Conservation (phyloP, 2,329 filamentous ascomycete species). For the Ophiocordyceps camponoti-rufipedis region DNA sequence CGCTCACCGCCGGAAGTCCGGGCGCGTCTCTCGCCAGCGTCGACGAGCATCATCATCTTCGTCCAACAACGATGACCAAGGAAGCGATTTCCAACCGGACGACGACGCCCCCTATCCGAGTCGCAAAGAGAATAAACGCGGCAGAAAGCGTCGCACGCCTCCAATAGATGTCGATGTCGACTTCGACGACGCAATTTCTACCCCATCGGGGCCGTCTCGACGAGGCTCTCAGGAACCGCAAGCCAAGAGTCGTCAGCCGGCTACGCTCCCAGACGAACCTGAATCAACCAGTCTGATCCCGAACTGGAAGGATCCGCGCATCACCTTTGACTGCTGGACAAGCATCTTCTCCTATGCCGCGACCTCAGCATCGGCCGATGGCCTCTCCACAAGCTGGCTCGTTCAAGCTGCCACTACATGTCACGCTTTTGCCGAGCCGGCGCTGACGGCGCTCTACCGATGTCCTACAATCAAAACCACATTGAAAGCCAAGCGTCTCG, state of each 20-base stretch:
- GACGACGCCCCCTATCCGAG: neutral
- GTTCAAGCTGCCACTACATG: constrained; percentile 44
- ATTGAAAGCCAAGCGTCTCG: constrained; percentile 24
- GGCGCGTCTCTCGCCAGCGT: constrained; percentile 5
- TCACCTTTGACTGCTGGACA: constrained; percentile 52
- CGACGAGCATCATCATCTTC: neutral
- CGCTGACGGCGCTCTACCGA: constrained; percentile 53
- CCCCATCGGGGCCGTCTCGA: neutral
- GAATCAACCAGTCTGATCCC: constrained; percentile 18
- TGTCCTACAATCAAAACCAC: constrained; percentile 41
- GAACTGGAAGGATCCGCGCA: constrained; percentile 31
- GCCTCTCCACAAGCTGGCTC: constrained; percentile 42
- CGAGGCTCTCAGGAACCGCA: neutral
- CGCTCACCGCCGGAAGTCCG: constrained; percentile 7
- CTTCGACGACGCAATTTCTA: neutral
- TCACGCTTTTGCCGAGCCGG: constrained; percentile 50
- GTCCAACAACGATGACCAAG: neutral
- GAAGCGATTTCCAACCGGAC: neutral
- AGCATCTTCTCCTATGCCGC: constrained; percentile 54
- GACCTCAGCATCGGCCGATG: constrained; percentile 20
- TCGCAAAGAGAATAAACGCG: neutral
- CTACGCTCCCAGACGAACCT: constrained; percentile 1
- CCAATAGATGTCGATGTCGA: neutral
- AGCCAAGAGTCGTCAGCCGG: constrained; percentile 4
- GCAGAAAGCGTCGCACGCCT: neutral